A percentile compares a stretch with the other conserved stretches of the same genome.
phyloP scores from a whole-genome alignment of 2,329 filamentous ascomycete species.

The Emergomyces pasteurianus region DNA sequence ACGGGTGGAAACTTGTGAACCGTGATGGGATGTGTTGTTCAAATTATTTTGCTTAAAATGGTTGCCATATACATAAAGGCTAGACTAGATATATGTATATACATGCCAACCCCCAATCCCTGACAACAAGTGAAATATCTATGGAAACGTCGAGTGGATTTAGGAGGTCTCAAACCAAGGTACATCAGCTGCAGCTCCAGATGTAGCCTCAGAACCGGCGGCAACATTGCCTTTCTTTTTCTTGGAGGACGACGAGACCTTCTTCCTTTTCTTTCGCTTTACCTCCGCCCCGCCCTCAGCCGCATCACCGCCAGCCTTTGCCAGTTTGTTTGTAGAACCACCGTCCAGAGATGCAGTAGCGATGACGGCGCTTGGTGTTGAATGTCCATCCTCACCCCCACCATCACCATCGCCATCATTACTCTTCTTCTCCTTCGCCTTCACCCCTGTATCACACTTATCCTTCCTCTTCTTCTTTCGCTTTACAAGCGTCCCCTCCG shows the following conservation, averaged over 20 bases:
- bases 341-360: background rate
- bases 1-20: background rate
- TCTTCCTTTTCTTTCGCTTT: conserved; percentile 10
- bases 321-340: background rate
- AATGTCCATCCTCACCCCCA: background rate
- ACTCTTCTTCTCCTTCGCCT: conserved; percentile 13
- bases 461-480: conserved; percentile 47
- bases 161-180: background rate
- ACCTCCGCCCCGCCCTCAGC: background rate
- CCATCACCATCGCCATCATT: background rate
- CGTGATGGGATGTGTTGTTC: background rate
- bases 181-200: background rate
- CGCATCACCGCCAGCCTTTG: background rate
- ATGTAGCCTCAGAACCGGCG: background rate
- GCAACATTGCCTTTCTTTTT: background rate
- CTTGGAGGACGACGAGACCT: background rate
- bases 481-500: conserved; percentile 35
- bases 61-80: background rate
- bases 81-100: background rate
- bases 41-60: background rate
- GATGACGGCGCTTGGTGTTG: too few relatives aligned
- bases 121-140: background rate
- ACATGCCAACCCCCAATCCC: background rate
- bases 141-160: background rate
- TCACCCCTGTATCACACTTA: conserved; percentile 9